phyloP scores from a whole-genome alignment of 495 filamentous ascomycete species.

The Alectoria sarmentosa region DNA sequence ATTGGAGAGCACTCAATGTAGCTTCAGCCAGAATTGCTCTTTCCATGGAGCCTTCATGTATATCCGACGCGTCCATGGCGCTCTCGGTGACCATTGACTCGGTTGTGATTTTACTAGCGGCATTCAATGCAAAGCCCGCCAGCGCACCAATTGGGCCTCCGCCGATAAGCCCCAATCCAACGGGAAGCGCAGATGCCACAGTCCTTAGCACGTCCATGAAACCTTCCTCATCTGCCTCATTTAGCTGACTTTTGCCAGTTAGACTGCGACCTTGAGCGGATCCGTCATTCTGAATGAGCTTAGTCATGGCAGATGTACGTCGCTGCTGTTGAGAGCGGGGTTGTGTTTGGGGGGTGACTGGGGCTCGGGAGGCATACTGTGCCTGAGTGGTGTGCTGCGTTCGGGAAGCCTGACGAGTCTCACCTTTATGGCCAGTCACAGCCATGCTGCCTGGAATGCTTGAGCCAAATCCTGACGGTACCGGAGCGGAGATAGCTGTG shows the following conservation, averaged over 20 bases:
- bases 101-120: conserved; percentile 23
- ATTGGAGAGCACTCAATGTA: conserved; percentile 23
- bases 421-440: neutral
- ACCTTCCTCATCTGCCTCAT: conserved; percentile 20
- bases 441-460: conserved; percentile 14
- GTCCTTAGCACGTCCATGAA: conserved; percentile 29
- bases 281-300: conserved; percentile 7
- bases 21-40: conserved; percentile 35
- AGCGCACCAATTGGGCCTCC: conserved; percentile 29
- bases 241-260: conserved; percentile 6
- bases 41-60: conserved; percentile 25
- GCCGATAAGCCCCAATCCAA: conserved; percentile 24
- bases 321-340: conserved; percentile 4
- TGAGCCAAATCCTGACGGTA: conserved; percentile 19
- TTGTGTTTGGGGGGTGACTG: neutral
- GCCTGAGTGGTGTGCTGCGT: neutral
- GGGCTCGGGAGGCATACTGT: neutral
- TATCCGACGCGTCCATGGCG: neutral
- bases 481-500: conserved; percentile 15
- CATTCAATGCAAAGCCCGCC: conserved; percentile 22
- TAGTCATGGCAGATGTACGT: conserved; percentile 10
- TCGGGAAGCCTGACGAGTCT: neutral
- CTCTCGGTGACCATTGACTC: conserved; percentile 17
- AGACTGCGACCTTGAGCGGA: neutral
- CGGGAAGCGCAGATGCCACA: conserved; percentile 20